These are phyloP conservation scores for Ceriops decandra DNA, from an alignment of 345 rosid genomes.

Conservation along the genomic window DNA sequence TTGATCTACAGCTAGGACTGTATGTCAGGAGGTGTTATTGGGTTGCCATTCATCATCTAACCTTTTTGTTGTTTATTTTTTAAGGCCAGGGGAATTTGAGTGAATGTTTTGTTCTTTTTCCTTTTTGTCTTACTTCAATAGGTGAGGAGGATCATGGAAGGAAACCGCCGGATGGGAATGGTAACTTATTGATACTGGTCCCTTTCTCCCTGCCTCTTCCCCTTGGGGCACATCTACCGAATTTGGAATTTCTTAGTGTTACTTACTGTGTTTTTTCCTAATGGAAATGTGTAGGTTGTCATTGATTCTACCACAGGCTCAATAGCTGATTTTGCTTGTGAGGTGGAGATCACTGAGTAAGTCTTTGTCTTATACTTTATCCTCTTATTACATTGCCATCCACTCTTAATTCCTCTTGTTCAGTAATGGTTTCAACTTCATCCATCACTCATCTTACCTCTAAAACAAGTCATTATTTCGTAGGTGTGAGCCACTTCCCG, in stretches of 20 bases:
- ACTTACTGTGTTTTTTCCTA: neutral
- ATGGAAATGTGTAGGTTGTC: conserved; percentile 52
- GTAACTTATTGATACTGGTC: conserved; percentile 32
- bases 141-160: conserved; percentile 98
- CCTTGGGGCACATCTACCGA: neutral
- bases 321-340: conserved; percentile 85
- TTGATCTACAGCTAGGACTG: neutral
- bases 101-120: neutral
- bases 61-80: neutral
- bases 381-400: neutral
- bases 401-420: conserved; percentile 7
- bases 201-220: conserved; percentile 16
- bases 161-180: conserved; percentile 98
- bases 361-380: conserved; percentile 21
- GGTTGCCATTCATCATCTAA: neutral
- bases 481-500: conserved; percentile 95
- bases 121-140: conserved; percentile 11
- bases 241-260: conserved; percentile 10
- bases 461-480: conserved; percentile 2
- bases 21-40: neutral
- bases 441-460: neutral
- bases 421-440: neutral
- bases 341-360: conserved; percentile 97
- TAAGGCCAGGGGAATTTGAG: neutral
- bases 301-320: conserved; percentile 62